Conservation (phyloP, 176 grass and related monocot genomes). For the Oryza coarctata region DNA sequence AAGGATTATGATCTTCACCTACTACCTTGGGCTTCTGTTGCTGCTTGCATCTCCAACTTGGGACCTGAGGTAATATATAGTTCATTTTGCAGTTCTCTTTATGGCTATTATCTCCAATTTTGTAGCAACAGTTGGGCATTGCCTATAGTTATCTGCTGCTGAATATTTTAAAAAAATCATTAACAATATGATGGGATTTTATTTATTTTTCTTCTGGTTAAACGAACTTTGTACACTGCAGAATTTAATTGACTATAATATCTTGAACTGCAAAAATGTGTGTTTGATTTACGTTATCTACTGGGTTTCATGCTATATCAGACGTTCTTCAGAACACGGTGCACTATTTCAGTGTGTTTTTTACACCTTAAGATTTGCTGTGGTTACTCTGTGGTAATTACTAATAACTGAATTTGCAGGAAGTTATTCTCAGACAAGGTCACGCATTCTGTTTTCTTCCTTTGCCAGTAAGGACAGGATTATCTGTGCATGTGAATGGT, state of each 20-base stretch:
- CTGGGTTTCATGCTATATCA: neutral
- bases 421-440: conserved; percentile 66
- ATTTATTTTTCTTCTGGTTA: neutral
- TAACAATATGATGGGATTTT: neutral
- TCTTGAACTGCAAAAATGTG: conserved; percentile 6
- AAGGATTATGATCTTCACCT: conserved; percentile 92
- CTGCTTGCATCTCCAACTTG: conserved; percentile 74
- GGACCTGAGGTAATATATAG: conserved; percentile 53
- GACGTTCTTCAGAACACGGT: neutral
- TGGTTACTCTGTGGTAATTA: conserved; percentile 37
- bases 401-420: conserved; percentile 56
- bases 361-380: neutral
- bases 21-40: conserved; percentile 95
- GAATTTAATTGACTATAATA: conserved; percentile 16
- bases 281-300: conserved; percentile 11
- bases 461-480: conserved; percentile 83
- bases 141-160: conserved; percentile 2
- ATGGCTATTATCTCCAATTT: conserved; percentile 9
- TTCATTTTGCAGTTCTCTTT: conserved; percentile 7
- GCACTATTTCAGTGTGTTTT: neutral
- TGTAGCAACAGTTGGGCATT: conserved; percentile 15
- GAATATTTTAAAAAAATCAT: neutral
- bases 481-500: conserved; percentile 95
- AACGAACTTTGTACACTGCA: neutral
- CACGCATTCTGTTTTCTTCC: conserved; percentile 97